Conservation (phyloP, 495 filamentous ascomycete genomes). For the Jackrogersella multiformis region DNA sequence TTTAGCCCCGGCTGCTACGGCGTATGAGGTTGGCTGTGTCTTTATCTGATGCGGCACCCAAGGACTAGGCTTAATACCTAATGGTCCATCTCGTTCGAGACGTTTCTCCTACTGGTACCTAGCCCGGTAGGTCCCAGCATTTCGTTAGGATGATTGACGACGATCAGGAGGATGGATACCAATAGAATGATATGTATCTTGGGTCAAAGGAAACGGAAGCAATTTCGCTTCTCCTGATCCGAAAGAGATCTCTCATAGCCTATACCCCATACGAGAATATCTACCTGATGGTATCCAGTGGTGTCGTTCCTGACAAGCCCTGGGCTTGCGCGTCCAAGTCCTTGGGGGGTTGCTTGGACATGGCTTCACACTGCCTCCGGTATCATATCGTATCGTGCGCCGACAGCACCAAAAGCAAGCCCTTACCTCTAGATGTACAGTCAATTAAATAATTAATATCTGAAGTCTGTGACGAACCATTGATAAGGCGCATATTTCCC, state of each 20-base stretch:
- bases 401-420: slow-evolving; percentile 12
- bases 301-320: slow-evolving; percentile 9
- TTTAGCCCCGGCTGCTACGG: slow-evolving; percentile 8
- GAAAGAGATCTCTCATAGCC: slow-evolving; percentile 18
- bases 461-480: slow-evolving; percentile 29
- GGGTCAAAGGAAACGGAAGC: not conserved
- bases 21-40: not conserved
- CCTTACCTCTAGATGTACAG: slow-evolving; percentile 12
- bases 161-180: slow-evolving; percentile 2
- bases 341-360: not conserved
- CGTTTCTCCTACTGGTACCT: not conserved
- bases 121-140: slow-evolving; percentile 1
- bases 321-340: slow-evolving; percentile 6
- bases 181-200: slow-evolving; percentile 7
- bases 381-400: slow-evolving; percentile 9
- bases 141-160: slow-evolving; percentile 18
- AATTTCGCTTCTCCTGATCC: slow-evolving; percentile 20
- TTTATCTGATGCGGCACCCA: slow-evolving; percentile 10
- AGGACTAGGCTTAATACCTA: slow-evolving; percentile 2
- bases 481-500: slow-evolving; percentile 40
- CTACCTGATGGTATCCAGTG: not conserved
- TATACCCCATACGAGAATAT: slow-evolving; percentile 8
- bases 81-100: slow-evolving; percentile 8
- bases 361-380: slow-evolving; percentile 13
- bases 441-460: slow-evolving; percentile 36